Evolutionary conservation across 441 rosid genomes (phyloP), one percentile per base, ranked within the genome.

Genomic region (Euphorbia celastroides): DNA sequence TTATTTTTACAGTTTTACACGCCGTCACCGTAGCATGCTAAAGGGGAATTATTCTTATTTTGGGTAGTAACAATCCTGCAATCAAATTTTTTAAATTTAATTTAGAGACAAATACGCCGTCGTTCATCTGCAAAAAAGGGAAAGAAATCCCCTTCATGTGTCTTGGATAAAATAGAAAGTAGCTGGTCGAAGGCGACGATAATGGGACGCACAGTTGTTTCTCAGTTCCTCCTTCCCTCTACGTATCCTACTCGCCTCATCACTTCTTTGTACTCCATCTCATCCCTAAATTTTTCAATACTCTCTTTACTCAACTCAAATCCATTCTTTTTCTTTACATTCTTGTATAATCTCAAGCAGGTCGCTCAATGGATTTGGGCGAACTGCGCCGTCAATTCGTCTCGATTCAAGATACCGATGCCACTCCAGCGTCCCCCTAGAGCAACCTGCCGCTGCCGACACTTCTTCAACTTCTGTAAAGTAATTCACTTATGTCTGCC

Each of bases 191-290:
- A 38, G 44, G 44, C 44, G 44, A 38, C 44, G 44, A 38, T 38
- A 38, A 66, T 74, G 72, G 87, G 82, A 56, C 81, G 86, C 22
- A 70, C 85, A 6, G 57, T 77, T 63, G 73, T 89, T 67, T 86
- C 92, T 36, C 87, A 79, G 72, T 78, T 81, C 60, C 80, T 85
- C 75, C 62, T 60, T 60, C 81, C 79, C 79, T 87, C 89, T 74
- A 72, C 56, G 55, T 64, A 81, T 6, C 23, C 84, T 38, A 76
- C 85, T 6, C 81, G 77, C 67, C 66, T 81, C 11, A n/a, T 75
- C 48, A 66, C 76, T 68, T 72, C 88, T 26, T 72, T 77, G 83
- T 75, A 79, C 73, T 56, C 66, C 67, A 55, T 46, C 69, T 60
- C 65, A 10, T 63, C 57, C 31, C 55, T 20, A 10, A 19, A 22